phyloP scores from a whole-genome alignment of 371 early-diverging fungal genomes.

The Sanchytrium tribonematis region DNA sequence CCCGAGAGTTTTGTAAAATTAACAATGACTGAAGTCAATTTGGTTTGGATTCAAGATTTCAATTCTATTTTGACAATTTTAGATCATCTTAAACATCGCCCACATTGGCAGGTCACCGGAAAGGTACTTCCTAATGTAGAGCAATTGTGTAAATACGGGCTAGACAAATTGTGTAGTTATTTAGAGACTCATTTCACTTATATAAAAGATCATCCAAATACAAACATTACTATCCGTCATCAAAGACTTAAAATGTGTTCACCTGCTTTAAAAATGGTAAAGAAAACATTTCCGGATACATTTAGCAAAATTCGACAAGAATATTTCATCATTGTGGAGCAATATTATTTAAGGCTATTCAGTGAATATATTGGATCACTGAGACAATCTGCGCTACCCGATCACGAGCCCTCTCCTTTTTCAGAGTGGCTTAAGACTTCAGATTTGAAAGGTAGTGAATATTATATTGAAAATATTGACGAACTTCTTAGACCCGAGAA shows the following conservation, averaged over 20 bases:
- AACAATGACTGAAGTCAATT: background rate
- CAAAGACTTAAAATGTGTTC: background rate
- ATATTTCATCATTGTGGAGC: background rate
- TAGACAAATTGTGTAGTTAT: background rate
- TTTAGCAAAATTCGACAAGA: background rate
- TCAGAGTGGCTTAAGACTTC: background rate
- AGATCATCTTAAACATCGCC: constrained; percentile 1
- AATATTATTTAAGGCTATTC: background rate
- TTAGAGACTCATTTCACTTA: background rate
- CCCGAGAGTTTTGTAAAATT: background rate
- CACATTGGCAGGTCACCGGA: background rate
- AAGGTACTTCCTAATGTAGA: background rate
- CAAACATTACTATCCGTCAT: background rate
- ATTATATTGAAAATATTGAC: background rate
- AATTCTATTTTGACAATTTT: background rate
- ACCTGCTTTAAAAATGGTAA: background rate
- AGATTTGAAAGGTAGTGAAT: background rate
- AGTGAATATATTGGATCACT: background rate
- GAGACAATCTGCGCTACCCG: background rate
- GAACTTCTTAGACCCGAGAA: background rate
- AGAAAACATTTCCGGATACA: background rate
- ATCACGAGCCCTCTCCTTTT: background rate
- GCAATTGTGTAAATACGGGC: background rate
- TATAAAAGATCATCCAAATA: background rate
- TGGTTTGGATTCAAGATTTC: background rate